phyloP scores from a whole-genome alignment of 129 eudicot genomes.

The Tanacetum coccineum region DNA sequence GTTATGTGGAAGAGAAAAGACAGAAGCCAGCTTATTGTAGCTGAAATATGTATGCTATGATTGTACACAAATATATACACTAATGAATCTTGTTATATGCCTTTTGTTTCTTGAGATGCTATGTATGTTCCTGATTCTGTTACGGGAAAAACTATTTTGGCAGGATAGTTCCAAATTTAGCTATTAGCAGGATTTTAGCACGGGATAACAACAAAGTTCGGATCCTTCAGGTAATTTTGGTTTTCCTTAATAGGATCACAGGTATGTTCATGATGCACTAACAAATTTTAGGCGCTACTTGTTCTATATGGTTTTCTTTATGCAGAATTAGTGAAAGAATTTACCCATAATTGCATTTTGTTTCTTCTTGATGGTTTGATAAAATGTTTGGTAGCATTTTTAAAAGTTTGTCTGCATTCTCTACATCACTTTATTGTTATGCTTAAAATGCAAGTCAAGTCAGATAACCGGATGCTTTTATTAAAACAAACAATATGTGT shows the following conservation, averaged over 20 bases:
- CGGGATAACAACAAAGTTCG: constrained; percentile 96
- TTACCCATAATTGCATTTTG: too few species aligned
- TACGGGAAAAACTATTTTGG: constrained; percentile 21
- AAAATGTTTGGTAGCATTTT: background rate
- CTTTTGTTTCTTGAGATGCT: constrained; percentile 1
- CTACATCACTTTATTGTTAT: too few species aligned
- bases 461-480: too few species aligned
- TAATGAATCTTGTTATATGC: background rate
- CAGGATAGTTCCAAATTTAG: constrained; percentile 98
- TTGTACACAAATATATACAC: constrained; percentile 12
- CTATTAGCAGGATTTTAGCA: constrained; percentile 83
- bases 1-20: constrained; percentile 17
- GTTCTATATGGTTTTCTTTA: background rate
- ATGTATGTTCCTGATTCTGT: constrained; percentile 23
- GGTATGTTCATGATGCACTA: background rate
- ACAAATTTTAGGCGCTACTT: background rate
- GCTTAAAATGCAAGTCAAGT: too few species aligned
- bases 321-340: background rate
- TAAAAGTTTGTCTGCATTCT: background rate
- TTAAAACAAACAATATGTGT: too few species aligned
- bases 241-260: constrained; percentile 19
- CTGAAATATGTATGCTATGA: constrained; percentile 20
- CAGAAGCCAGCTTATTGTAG: background rate
- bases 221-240: constrained; percentile 74
- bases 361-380: background rate